Evolutionary conservation across 192 early-diverging fungal species (phyloP).

Genomic region (Borealophlyctis nickersoniae): DNA sequence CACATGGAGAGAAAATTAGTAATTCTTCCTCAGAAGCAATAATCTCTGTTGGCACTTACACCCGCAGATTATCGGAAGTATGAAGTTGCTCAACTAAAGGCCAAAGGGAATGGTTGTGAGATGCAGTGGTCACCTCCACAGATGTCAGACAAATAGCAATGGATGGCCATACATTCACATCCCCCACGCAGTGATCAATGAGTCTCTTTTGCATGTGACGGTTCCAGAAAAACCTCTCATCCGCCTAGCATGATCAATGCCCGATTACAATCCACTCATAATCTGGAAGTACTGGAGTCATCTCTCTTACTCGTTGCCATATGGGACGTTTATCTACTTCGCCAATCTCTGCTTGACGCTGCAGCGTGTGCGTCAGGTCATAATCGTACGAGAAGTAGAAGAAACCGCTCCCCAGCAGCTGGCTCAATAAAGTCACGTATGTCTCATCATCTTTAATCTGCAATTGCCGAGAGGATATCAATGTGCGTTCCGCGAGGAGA

Average conservation of each 20-base stretch:
- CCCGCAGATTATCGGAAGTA: constrained; percentile 88
- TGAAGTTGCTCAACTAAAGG: constrained; percentile 69
- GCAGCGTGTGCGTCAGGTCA: constrained; percentile 82
- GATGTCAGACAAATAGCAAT: too few relatives aligned
- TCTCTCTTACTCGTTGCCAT: neutral
- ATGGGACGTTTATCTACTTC: constrained; percentile 2
- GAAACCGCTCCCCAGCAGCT: constrained; percentile 46
- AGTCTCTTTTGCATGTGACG: constrained; percentile 25
- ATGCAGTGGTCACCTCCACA: too few relatives aligned
- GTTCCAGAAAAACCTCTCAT: constrained; percentile 97
- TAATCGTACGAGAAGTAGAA: constrained; percentile 85
- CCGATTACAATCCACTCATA: neutral
- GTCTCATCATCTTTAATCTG: constrained; percentile 60
- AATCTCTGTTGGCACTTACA: constrained; percentile 54
- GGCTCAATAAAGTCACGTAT: constrained; percentile 60
- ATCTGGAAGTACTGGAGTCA: neutral
- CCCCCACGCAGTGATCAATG: constrained; percentile 6
- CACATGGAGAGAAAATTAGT: neutral
- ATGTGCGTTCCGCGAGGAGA: neutral
- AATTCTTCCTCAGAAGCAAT: neutral
- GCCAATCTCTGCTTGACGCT: constrained; percentile 57
- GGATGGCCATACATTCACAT: neutral
- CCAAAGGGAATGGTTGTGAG: too few relatives aligned
- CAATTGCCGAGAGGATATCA: neutral
- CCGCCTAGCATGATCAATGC: constrained; percentile 50